phyloP scores from a whole-genome alignment of 1,284 basidiomycete species.

The Fistulina hepatica region DNA sequence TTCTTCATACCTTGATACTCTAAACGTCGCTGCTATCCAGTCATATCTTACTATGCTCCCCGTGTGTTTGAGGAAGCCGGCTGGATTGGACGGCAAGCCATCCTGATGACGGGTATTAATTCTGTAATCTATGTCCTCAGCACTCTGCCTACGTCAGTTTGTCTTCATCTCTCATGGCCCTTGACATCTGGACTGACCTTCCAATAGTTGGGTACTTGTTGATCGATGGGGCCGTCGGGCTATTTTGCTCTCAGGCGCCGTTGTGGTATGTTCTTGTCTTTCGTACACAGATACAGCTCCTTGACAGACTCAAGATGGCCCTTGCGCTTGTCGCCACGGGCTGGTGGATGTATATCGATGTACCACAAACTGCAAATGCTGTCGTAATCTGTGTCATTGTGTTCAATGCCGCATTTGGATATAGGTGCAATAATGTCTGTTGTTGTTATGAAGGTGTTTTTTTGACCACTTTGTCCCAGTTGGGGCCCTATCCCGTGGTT shows the following conservation, averaged over 20 bases:
- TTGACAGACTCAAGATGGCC: constrained; percentile 49
- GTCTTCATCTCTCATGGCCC: constrained; percentile 5
- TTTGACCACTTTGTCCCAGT: constrained; percentile 21
- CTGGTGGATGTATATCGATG: constrained; percentile 90
- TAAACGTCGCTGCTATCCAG: constrained; percentile 27
- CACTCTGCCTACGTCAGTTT: constrained; percentile 68
- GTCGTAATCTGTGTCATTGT: constrained; percentile 89
- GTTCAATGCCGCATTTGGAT: constrained; percentile 92
- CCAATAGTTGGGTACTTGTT: constrained; percentile 83
- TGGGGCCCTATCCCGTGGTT: constrained; percentile 83
- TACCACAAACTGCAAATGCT: constrained; percentile 74
- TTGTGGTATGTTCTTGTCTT: constrained; percentile 45
- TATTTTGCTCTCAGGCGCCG: constrained; percentile 88
- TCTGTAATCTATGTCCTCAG: constrained; percentile 78
- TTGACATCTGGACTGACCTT: constrained; percentile 5
- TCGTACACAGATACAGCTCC: constrained; percentile 5
- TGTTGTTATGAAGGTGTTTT: constrained; percentile 1
- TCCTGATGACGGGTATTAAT: constrained; percentile 97
- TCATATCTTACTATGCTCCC: constrained; percentile 91
- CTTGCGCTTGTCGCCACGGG: constrained; percentile 69
- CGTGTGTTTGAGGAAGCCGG: constrained; percentile 89
- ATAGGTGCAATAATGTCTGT: constrained; percentile 33
- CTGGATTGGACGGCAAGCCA: constrained; percentile 94
- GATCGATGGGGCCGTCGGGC: constrained; percentile 86
- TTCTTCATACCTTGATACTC: constrained; percentile 8